Evolutionary conservation across 2,329 filamentous ascomycete genomes (phyloP), one percentile per base, ranked within the genome.

Genomic region (Trichoderma hamatum): DNA sequence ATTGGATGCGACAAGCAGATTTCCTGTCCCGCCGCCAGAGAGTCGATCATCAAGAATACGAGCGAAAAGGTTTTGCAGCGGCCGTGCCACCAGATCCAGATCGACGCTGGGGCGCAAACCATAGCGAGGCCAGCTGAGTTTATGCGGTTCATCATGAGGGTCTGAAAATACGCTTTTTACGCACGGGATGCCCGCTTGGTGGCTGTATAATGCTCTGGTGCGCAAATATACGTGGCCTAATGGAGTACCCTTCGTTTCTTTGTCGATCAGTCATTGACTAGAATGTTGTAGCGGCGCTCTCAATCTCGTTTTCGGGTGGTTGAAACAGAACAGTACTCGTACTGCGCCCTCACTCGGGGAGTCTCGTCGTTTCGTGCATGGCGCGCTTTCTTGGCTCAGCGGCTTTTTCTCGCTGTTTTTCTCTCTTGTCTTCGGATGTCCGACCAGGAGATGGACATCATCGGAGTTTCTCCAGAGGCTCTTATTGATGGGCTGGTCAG

Each of bases 351-450:
- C n/a, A 36, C 10, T 67, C 68, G 68, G 68, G 68, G 68, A 69
- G 62, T 69, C 68, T 69, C 68, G 68, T 69, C 62, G 68, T 69
- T 55, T 67, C 68, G 49, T 69, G 68, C 61, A 36, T 28, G 60
- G 63, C 63, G 34, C 66, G 59, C 58, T 36, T 49, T 62, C 67
- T 55, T 34, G 43, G 67, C 59, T 63, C 67, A 49, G 59, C 60
- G 59, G 36, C 59, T 28, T 46, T 64, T 54, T 54, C 19, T 26
- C 51, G 39, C 46, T 39, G 16, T 26, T 7, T 49, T n/a, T 26
- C 43, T 49, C 43, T 49, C 51, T 54, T 11, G 14, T 54, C 16
- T 28, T n/a, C 36, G 36, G 34, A 66, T 26, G 52, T 52, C 55
- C 65, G 65, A 60, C 55, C 34, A 39, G 19, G 30, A 67, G 55